A percentile compares a stretch with the other conserved stretches of the same genome.
Evolutionary conservation across 2,329 filamentous ascomycete species (phyloP).

Genomic region (Penicillium rolfsii): DNA sequence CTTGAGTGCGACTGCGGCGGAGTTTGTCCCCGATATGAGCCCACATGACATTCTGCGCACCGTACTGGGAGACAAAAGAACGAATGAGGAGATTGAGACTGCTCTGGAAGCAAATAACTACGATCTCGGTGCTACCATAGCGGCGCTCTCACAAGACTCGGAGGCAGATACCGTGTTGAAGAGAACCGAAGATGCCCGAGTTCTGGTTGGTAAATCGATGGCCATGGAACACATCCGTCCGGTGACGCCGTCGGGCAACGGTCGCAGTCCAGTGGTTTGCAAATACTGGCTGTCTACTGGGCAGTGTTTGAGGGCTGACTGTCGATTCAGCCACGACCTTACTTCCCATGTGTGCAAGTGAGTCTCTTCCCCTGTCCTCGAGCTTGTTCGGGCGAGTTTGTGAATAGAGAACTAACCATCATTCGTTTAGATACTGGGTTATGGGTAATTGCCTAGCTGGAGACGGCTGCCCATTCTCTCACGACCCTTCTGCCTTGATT

Average conservation of each 20-base stretch:
- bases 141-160: slow-evolving; percentile 79
- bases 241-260: slow-evolving; percentile 72
- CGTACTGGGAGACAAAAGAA: slow-evolving; percentile 83
- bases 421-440: slow-evolving; percentile 76
- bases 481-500: slow-evolving; percentile 86
- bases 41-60: slow-evolving; percentile 97
- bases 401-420: slow-evolving; percentile 29
- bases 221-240: slow-evolving; percentile 71
- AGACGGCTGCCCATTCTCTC: slow-evolving; percentile 93
- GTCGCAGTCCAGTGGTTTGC: slow-evolving; percentile 88
- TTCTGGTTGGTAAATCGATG: slow-evolving; percentile 90
- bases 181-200: slow-evolving; percentile 62
- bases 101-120: slow-evolving; percentile 87
- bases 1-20: slow-evolving; percentile 79
- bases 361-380: slow-evolving; percentile 48
- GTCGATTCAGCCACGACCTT: slow-evolving; percentile 93
- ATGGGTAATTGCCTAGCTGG: slow-evolving; percentile 94
- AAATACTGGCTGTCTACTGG: slow-evolving; percentile 96
- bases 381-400: slow-evolving; percentile 5
- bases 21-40: slow-evolving; percentile 89
- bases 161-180: slow-evolving; percentile 54
- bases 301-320: slow-evolving; percentile 94
- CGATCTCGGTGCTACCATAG: slow-evolving; percentile 89
- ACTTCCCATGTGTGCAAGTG: slow-evolving; percentile 98
- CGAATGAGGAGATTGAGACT: slow-evolving; percentile 93